Conservation (phyloP, 495 filamentous ascomycete genomes). For the Aspergillus taichungensis region DNA sequence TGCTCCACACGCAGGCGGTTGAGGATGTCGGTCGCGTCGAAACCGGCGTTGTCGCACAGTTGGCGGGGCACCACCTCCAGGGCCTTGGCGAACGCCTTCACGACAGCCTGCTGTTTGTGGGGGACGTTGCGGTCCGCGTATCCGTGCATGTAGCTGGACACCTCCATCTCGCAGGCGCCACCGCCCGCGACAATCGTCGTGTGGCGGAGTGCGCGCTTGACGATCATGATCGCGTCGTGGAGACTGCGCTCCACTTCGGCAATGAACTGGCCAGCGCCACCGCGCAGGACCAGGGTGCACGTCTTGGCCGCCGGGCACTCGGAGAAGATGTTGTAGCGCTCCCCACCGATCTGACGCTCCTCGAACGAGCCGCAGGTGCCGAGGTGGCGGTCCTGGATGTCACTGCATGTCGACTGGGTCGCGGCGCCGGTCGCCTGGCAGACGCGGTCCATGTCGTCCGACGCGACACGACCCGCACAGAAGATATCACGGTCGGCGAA, state of each 20-base stretch:
- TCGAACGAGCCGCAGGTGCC: constrained; percentile 88
- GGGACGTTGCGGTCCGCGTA: constrained; percentile 87
- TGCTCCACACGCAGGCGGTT: constrained; percentile 94
- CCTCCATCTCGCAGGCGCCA: constrained; percentile 93
- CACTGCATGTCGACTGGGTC: constrained; percentile 92
- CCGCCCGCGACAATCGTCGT: constrained; percentile 90
- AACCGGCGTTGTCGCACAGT: constrained; percentile 95
- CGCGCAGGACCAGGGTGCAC: constrained; percentile 89
- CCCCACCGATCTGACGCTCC: constrained; percentile 92
- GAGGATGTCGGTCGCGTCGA: constrained; percentile 95
- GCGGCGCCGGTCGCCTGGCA: constrained; percentile 88
- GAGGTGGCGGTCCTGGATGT: constrained; percentile 82
- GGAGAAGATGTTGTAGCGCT: constrained; percentile 97
- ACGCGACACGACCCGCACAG: constrained; percentile 88
- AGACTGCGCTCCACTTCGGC: constrained; percentile 95
- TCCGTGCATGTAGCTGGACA: constrained; percentile 83
- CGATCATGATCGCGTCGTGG: constrained; percentile 99
- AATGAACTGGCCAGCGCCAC: constrained; percentile 97
- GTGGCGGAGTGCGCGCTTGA: constrained; percentile 93
- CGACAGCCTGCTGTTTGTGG: constrained; percentile 92
- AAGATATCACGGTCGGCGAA: constrained; percentile 98
- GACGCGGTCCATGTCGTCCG: constrained; percentile 93
- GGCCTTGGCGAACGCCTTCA: constrained; percentile 96
- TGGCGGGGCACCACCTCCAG: constrained; percentile 95
- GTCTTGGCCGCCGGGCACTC: constrained; percentile 93